Evolutionary conservation across 163 green algal species (phyloP).

Genomic region (Chlamydomonas reinhardtii): DNA sequence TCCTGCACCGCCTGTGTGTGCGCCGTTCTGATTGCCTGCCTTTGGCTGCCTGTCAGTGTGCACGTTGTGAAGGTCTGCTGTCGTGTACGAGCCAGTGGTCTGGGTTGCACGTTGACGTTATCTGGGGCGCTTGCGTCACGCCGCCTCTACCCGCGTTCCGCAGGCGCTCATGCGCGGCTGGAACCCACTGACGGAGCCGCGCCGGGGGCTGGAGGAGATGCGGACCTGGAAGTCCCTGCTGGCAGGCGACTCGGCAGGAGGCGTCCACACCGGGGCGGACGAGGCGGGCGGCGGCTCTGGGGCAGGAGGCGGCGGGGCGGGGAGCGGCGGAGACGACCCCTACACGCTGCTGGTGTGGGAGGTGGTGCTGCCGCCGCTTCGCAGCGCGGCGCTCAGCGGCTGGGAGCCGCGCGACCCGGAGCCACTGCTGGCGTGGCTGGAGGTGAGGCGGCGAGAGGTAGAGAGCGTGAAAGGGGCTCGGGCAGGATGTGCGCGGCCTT

Average conservation of each 20-base stretch:
- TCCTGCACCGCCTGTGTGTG: no score
- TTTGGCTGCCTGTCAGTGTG: no score
- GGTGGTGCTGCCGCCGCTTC: constrained; percentile 85
- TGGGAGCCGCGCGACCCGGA: constrained; percentile 92
- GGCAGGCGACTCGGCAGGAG: constrained; percentile 54
- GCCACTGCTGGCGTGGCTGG: constrained; percentile 80
- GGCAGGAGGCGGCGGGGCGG: constrained; percentile 15
- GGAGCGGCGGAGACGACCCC: constrained; percentile 66
- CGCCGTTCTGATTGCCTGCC: no score
- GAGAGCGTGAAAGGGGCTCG: no score
- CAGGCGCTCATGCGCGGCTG: constrained; percentile 70
- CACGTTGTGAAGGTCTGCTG: no score
- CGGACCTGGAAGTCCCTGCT: constrained; percentile 80
- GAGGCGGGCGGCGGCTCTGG: background rate
- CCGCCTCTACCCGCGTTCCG: no score
- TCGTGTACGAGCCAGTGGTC: no score
- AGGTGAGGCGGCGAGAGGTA: constrained; percentile 54
- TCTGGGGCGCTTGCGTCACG: no score
- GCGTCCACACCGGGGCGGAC: background rate
- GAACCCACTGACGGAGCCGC: constrained; percentile 82
- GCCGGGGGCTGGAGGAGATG: constrained; percentile 63
- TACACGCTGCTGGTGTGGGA: constrained; percentile 84
- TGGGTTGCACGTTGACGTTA: no score
- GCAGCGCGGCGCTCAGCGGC: constrained; percentile 69
- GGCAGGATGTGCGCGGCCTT: no score